Evolutionary conservation across 352 stramenopile genomes (phyloP).

Genomic region (Globisporangium megalacanthum): DNA sequence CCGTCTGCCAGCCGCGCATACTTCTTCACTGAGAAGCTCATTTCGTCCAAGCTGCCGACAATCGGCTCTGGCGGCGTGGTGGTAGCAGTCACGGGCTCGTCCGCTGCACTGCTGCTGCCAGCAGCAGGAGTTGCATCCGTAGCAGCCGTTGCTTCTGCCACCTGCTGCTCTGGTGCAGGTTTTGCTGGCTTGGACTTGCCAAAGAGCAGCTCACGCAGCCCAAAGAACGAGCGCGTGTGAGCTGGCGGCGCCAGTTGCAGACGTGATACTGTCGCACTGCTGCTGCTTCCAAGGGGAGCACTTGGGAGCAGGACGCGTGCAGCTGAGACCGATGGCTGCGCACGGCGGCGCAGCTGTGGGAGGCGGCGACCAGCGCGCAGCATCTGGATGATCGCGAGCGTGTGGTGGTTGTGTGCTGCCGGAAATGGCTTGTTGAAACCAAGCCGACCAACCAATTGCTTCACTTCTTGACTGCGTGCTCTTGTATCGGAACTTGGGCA

Average conservation of each 20-base stretch:
- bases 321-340: not conserved
- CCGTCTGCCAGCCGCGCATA: conserved; percentile 84
- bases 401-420: conserved; percentile 2
- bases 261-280: not conserved
- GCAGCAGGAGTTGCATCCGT: not conserved
- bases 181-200: conserved; percentile 24
- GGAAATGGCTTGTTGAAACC: not conserved
- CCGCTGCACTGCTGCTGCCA: conserved; percentile 3
- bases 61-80: conserved; percentile 14
- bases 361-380: conserved; percentile 16
- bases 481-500: too few relatives aligned
- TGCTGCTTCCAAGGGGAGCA: conserved; percentile 2
- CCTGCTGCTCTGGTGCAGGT: conserved; percentile 12
- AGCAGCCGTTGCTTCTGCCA: conserved; percentile 1
- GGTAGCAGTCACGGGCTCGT: not conserved
- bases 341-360: conserved; percentile 4
- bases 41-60: conserved; percentile 44
- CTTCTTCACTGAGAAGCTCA: conserved; percentile 63
- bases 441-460: too few relatives aligned
- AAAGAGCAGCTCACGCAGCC: conserved; percentile 61
- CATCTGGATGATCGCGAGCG: conserved; percentile 8
- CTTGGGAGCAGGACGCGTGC: conserved; percentile 3
- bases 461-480: too few relatives aligned
- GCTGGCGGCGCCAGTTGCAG: conserved; percentile 2
- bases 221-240: conserved; percentile 54